A percentile compares a stretch with the other conserved stretches of the same genome.
Conservation (phyloP, 2,329 filamentous ascomycete genomes). For the Colletotrichum camelliae region DNA sequence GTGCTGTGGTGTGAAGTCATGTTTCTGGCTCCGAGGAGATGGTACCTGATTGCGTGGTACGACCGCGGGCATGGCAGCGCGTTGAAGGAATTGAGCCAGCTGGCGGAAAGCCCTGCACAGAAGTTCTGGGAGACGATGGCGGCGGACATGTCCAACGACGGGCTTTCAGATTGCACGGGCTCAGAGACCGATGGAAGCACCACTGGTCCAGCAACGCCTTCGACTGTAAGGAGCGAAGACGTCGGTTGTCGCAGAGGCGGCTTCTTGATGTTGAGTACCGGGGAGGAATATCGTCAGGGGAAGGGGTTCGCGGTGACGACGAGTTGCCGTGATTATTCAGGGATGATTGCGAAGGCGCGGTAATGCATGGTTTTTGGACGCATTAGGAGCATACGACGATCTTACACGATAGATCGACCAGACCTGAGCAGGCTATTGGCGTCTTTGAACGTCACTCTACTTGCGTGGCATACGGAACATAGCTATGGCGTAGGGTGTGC, state of each 20-base stretch:
- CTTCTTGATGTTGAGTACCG: not conserved
- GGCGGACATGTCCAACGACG: not conserved
- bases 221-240: not conserved
- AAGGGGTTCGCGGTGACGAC: not conserved
- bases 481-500: not conserved
- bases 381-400: not conserved
- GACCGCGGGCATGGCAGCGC: not conserved
- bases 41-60: conserved; percentile 21
- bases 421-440: not conserved
- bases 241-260: not conserved
- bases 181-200: conserved; percentile 5
- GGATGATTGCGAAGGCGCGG: not conserved
- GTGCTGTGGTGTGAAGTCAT: conserved; percentile 19
- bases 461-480: not conserved
- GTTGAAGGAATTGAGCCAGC: not conserved
- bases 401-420: not conserved
- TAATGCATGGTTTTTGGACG: not conserved
- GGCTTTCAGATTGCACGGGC: not conserved
- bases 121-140: conserved; percentile 13
- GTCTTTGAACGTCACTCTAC: not conserved
- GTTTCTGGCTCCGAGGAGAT: conserved; percentile 7
- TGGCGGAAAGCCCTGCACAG: not conserved
- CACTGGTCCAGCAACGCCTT: not conserved
- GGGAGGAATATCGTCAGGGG: not conserved
- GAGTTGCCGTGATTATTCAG: not conserved